Percentiles rank a stretch among this genome's conserved stretches.
These are phyloP conservation scores for Lanmaoa pseudosensibilis DNA, from an alignment of 768 basidiomycete species.

Conservation along the genomic window DNA sequence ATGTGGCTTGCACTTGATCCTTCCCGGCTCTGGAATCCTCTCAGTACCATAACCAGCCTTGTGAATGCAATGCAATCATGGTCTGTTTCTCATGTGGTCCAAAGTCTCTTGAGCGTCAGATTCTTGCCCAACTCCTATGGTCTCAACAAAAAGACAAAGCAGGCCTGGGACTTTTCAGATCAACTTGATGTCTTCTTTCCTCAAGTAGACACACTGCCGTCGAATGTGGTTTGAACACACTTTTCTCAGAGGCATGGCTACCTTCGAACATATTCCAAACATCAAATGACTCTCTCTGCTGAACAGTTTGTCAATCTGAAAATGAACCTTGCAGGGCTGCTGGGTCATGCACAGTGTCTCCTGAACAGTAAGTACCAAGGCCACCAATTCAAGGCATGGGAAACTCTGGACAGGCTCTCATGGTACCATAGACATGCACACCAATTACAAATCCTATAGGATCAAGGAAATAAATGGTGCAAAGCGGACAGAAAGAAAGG, in stretches of 20 bases:
- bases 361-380: constrained; percentile 1
- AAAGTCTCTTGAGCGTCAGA: not conserved
- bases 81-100: not conserved
- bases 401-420: not conserved
- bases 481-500: constrained; percentile 5
- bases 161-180: constrained; percentile 1
- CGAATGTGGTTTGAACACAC: not conserved
- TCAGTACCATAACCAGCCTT: too few relatives aligned
- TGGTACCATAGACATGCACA: not conserved
- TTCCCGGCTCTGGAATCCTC: too few relatives aligned
- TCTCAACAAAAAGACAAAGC: not conserved
- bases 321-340: not conserved
- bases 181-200: constrained; percentile 2
- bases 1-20: constrained; percentile 3
- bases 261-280: constrained; percentile 1
- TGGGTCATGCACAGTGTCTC: constrained; percentile 2
- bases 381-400: not conserved
- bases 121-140: constrained; percentile 9
- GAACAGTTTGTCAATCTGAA: not conserved
- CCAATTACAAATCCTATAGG: constrained; percentile 4
- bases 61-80: constrained; percentile 2
- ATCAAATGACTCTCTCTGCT: not conserved
- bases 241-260: constrained; percentile 1
- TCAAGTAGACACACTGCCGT: not conserved
- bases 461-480: not conserved